phyloP scores from a whole-genome alignment of 495 filamentous ascomycete genomes.

The Opeltia flavorubescens region DNA sequence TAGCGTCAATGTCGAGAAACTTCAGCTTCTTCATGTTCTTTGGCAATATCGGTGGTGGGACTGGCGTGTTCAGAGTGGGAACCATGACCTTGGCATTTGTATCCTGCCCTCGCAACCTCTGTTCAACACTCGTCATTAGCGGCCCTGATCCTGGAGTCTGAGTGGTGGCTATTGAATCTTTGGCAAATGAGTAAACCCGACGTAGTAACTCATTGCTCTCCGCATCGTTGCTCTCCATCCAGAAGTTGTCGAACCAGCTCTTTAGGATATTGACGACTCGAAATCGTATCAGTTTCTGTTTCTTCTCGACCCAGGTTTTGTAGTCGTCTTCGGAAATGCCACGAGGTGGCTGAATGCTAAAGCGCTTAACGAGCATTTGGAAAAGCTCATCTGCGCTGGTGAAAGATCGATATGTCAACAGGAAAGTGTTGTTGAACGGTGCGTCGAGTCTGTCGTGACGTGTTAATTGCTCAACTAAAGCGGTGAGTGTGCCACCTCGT shows the following conservation, averaged over 20 bases:
- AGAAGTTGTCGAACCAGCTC: slow-evolving; percentile 95
- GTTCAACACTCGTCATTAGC: slow-evolving; percentile 72
- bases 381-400: slow-evolving; percentile 83
- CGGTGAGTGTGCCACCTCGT: slow-evolving; percentile 78
- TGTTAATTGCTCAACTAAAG: slow-evolving; percentile 89
- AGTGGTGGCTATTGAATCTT: slow-evolving; percentile 79
- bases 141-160: slow-evolving; percentile 76
- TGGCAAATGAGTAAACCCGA: slow-evolving; percentile 79
- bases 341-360: slow-evolving; percentile 84
- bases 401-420: slow-evolving; percentile 92
- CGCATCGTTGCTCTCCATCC: slow-evolving; percentile 89
- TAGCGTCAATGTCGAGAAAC: slow-evolving; percentile 91
- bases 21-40: slow-evolving; percentile 99
- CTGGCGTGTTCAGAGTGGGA: slow-evolving; percentile 62
- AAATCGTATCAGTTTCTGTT: slow-evolving; percentile 91
- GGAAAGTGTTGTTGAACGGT: slow-evolving; percentile 95
- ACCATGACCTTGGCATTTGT: slow-evolving; percentile 75
- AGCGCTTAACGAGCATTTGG: slow-evolving; percentile 78
- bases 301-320: slow-evolving; percentile 79
- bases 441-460: slow-evolving; percentile 90
- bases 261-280: slow-evolving; percentile 94
- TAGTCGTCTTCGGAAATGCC: slow-evolving; percentile 62
- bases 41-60: slow-evolving; percentile 79
- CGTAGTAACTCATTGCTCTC: slow-evolving; percentile 72
- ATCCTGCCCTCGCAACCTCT: slow-evolving; percentile 75